These are phyloP conservation scores for Boletus pseudo-olivaceus DNA, from an alignment of 768 basidiomycete genomes.

Conservation along the genomic window DNA sequence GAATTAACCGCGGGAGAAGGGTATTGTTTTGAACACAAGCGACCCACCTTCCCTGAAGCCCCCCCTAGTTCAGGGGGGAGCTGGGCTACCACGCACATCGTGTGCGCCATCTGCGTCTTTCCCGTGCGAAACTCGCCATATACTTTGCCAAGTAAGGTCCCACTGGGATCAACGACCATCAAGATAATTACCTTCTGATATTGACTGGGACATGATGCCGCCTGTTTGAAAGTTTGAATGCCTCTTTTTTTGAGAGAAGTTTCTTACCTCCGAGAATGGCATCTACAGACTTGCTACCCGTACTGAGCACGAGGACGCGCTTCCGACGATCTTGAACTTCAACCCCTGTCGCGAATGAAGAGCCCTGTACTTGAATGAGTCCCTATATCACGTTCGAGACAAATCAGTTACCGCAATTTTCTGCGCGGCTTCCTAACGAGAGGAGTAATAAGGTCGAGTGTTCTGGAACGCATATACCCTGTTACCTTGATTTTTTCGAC, in stretches of 20 bases:
- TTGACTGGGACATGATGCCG: slow-evolving; percentile 88
- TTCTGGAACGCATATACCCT: slow-evolving; percentile 14
- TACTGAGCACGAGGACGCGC: slow-evolving; percentile 79
- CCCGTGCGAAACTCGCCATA: slow-evolving; percentile 97
- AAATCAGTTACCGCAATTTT: slow-evolving; percentile 63
- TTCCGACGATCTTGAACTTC: slow-evolving; percentile 87
- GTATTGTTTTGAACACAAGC: neutral
- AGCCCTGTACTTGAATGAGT: slow-evolving; percentile 52
- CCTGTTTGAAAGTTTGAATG: slow-evolving; percentile 41
- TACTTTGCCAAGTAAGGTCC: slow-evolving; percentile 42
- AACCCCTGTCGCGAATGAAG: slow-evolving; percentile 87
- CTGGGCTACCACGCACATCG: slow-evolving; percentile 88
- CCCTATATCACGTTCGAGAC: neutral
- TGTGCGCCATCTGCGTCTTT: slow-evolving; percentile 94
- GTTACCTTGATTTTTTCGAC: slow-evolving; percentile 92
- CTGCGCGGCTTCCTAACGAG: slow-evolving; percentile 77
- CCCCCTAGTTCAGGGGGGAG: slow-evolving; percentile 88
- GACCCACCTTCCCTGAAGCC: slow-evolving; percentile 75
- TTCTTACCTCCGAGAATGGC: slow-evolving; percentile 76
- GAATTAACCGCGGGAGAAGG: neutral
- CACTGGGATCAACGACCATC: neutral
- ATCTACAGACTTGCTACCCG: slow-evolving; percentile 91
- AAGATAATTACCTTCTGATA: slow-evolving; percentile 68
- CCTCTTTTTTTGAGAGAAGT: neutral
- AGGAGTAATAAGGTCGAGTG: neutral